Evolutionary conservation across 2,329 filamentous ascomycete species (phyloP), one percentile per base, ranked within the genome.

Genomic region (Pseudogymnoascus sp.): DNA sequence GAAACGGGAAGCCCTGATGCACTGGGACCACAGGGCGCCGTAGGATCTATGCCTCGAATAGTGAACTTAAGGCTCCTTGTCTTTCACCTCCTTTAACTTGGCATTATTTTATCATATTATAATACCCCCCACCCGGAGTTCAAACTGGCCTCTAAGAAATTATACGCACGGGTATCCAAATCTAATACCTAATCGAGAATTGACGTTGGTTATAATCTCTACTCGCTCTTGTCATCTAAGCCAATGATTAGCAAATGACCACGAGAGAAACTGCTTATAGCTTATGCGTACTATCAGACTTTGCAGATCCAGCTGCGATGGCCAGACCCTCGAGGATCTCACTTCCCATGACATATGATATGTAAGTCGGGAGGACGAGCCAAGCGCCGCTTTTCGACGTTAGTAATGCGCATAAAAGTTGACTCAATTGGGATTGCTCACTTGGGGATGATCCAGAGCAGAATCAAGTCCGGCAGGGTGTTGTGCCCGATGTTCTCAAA

Each of bases 401-500:
- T 62, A 72, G 65, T 12, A 39, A n/a, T n/a, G 35, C 25, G 42
- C 21, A 9, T 33, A 58, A 48, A 10, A 55, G 21, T 13, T 15
- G 36, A 10, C 13, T 12, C 3, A 5, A 42, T n/a, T 9, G 1
- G 42, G 35, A 18, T 4, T 62, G 75, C 82, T 76, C 74, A 87
- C 84, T 89, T 89, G 33, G 87, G 86, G 64, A 89, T 74, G 31
- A 86, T 81, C 79, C 85, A 90, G 25, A 86, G 73, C 33, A 82
- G 75, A 9, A 87, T 66, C 42, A 89, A 68, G 9, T 78, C 78
- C 2, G 70, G 65, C 39, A 76, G 67, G 63, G 78, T 77, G 64
- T 89, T 89, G 69, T 89, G 87, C 2, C 82, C 81, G 61, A 87
- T 80, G 64, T 85, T 82, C 4, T 77, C 74, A 66, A 85, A 89